Evolutionary conservation across 306 rosid genomes (phyloP).

Genomic region (cucumber (Cucumis sativus)): DNA sequence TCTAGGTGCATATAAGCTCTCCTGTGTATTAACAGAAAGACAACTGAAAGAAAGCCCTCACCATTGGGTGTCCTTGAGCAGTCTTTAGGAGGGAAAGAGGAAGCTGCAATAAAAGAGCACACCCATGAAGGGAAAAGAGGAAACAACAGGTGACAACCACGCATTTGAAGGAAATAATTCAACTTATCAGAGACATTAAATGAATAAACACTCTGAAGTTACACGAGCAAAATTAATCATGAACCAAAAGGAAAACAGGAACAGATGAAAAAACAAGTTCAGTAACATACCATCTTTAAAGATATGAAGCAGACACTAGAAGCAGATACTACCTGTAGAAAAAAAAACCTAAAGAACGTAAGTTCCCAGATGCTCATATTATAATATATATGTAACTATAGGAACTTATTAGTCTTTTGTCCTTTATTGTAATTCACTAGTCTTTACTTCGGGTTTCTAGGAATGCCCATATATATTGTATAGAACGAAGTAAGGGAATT

Average conservation of each 20-base stretch:
- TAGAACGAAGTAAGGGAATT: too few relatives aligned
- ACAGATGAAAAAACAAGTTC: neutral
- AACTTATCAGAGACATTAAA: neutral
- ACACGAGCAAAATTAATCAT: neutral
- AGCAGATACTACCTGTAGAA: neutral
- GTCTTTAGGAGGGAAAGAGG: constrained; percentile 62
- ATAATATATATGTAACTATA: neutral
- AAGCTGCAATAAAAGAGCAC: constrained; percentile 30
- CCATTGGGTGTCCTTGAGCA: constrained; percentile 21
- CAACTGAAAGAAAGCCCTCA: neutral
- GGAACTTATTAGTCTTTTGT: too few relatives aligned
- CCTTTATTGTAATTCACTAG: too few relatives aligned
- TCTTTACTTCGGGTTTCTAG: too few relatives aligned
- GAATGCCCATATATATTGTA: too few relatives aligned
- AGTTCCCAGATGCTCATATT: neutral
- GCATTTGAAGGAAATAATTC: neutral
- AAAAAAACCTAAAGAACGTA: neutral
- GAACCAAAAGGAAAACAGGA: neutral
- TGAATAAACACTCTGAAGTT: neutral
- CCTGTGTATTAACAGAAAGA: neutral
- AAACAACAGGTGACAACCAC: neutral
- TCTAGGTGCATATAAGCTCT: neutral
- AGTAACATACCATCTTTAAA: neutral
- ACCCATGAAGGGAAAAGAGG: neutral
- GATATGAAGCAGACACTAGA: neutral